Percentiles rank a stretch among this genome's conserved stretches.
phyloP scores from a whole-genome alignment of 176 grass and related monocot species.

The Hordeum vulgare region MorexV3_pseudomolecules_assembly NC_058519.1:338275277-338275776 shows the following conservation, averaged over 20 bases:
- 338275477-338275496: not conserved
- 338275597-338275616: not conserved
- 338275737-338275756: slow-evolving; percentile 19
- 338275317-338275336: not conserved
- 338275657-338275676: not conserved
- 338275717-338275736: slow-evolving; percentile 16
- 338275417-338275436: not conserved
- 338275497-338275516: slow-evolving; percentile 9
- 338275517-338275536: slow-evolving; percentile 7
- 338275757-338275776: not conserved
- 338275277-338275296: not conserved
- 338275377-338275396: not conserved
- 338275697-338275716: slow-evolving; percentile 12
- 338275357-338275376: not conserved
- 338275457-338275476: not conserved
- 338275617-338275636: no score
- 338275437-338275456: not conserved
- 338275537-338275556: slow-evolving; percentile 29
- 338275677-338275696: not conserved
- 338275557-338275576: slow-evolving; percentile 16
- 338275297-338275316: not conserved
- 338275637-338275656: no score
- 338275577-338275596: not conserved
- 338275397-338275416: not conserved
- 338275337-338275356: not conserved